phyloP scores from a whole-genome alignment of 495 filamentous ascomycete genomes.

The Penicillium desertorum region DNA sequence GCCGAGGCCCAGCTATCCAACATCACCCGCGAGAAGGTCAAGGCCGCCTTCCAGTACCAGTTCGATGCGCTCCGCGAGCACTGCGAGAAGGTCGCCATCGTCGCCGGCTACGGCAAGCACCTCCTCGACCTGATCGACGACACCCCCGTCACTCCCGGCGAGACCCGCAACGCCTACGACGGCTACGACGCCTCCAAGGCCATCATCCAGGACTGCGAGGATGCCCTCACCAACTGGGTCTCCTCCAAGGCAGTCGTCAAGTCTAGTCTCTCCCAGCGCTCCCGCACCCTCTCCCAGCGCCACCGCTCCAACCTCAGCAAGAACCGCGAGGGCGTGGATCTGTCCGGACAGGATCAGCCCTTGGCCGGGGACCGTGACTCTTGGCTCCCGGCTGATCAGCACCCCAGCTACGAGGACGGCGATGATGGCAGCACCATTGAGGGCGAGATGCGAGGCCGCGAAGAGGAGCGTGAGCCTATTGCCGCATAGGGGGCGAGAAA shows the following conservation, averaged over 20 bases:
- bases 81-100: conserved; percentile 97
- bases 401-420: conserved; percentile 62
- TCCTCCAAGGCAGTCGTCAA: conserved; percentile 81
- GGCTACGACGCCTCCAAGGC: conserved; percentile 98
- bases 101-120: conserved; percentile 97
- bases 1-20: conserved; percentile 98
- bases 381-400: conserved; percentile 83
- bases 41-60: conserved; percentile 96
- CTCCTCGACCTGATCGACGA: conserved; percentile 93
- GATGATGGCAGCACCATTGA: conserved; percentile 56
- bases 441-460: conserved; percentile 57
- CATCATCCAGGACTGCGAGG: conserved; percentile 99
- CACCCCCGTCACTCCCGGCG: conserved; percentile 92
- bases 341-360: conserved; percentile 81
- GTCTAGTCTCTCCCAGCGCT: conserved; percentile 78
- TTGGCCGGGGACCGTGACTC: conserved; percentile 77
- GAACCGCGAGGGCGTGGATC: conserved; percentile 65
- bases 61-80: conserved; percentile 97
- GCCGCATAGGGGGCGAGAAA: conserved; percentile 23
- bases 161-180: conserved; percentile 94
- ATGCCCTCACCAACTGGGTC: conserved; percentile 96
- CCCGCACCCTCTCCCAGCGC: conserved; percentile 82
- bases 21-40: conserved; percentile 98
- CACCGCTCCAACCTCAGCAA: conserved; percentile 63
- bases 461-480: conserved; percentile 55